Base-by-base conservation (phyloP, 352 stramenopile species). In the Pythium folliculosum region DNA sequence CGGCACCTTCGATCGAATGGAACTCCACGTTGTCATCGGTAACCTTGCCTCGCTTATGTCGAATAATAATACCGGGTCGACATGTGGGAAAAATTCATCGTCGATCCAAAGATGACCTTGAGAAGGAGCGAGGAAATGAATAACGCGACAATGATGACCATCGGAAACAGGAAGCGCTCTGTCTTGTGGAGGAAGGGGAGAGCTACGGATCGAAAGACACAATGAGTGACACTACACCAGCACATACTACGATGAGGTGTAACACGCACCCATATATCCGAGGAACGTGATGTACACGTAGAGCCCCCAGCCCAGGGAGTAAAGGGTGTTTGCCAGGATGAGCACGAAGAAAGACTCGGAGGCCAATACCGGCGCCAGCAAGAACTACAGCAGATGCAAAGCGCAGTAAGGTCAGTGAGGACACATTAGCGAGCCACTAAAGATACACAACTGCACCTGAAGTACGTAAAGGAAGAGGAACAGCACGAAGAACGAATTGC, bases 271-370 rank as follows among this genome's bases (percentile, higher is more conserved):
- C 82, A 96, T 90, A 73, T 97, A 99, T 47, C 97, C 97, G 35
- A 99, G 84, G 80, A 99, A 98, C 3, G 97, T 99, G 72, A 99
- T 97, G 80, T 99, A 99, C 60, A 92, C 98, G 80, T 99, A 99
- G 63, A 94, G 94, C 22, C 83, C 82, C 80, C 98, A 98, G 7
- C 80, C 95, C 16, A 94, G 54, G 37, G 94, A 94, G 77, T 99
- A 99, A 17, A 99, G 77, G 35, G 90, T 76, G 77, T 99, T 99
- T 8, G 91, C 92, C 5, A 98, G 48, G 17, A 98, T 38, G 22
- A 99, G 75, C 22, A 91, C 84, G 21, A 96, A 57, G 53, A 99
- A 94, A 38, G 88, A 96, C 60, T 92, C 77, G 22, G 85, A 92
- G 22, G 97, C 75, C 9, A 99, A 79, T 47, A 99, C 37, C 7